phyloP scores from a whole-genome alignment of 805 yeast genomes.

The Yamadazyma ubonensis region DNA sequence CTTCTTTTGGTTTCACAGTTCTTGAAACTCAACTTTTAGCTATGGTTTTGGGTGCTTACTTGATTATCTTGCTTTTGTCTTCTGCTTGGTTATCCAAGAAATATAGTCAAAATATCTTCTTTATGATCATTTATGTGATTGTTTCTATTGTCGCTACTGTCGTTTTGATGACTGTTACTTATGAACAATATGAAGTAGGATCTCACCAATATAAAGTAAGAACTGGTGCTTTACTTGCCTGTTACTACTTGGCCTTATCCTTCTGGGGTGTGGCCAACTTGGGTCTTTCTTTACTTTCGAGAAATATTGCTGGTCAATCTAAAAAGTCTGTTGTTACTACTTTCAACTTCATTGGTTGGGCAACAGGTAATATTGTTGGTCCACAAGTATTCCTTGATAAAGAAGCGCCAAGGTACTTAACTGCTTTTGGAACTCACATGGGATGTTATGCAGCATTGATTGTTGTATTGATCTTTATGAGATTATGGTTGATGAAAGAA shows the following conservation, averaged over 20 bases:
- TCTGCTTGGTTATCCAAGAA: slow-evolving; percentile 34
- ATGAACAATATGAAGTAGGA: slow-evolving; percentile 37
- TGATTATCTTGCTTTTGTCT: slow-evolving; percentile 29
- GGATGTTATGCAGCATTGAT: slow-evolving; percentile 31
- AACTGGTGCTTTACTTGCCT: slow-evolving; percentile 28
- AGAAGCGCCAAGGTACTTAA: slow-evolving; percentile 53
- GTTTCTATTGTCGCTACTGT: slow-evolving; percentile 38
- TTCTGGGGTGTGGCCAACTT: slow-evolving; percentile 57
- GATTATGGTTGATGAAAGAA: slow-evolving; percentile 46
- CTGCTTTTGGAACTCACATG: slow-evolving; percentile 51
- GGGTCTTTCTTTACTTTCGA: slow-evolving; percentile 58
- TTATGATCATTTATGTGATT: slow-evolving; percentile 26
- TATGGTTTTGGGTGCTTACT: slow-evolving; percentile 57
- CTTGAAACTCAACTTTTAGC: slow-evolving; percentile 49
- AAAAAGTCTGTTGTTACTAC: slow-evolving; percentile 64
- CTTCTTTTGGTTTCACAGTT: slow-evolving; percentile 48
- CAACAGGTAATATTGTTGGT: slow-evolving; percentile 63
- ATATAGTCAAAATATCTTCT: slow-evolving; percentile 17
- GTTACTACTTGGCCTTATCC: slow-evolving; percentile 51
- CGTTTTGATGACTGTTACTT: slow-evolving; percentile 36
- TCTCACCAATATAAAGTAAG: slow-evolving; percentile 20
- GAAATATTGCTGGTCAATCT: slow-evolving; percentile 70
- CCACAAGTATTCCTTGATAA: slow-evolving; percentile 62
- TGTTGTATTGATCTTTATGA: slow-evolving; percentile 25
- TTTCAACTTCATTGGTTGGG: slow-evolving; percentile 59